Evolutionary conservation across 768 basidiomycete genomes (phyloP).

Genomic region (Mycena vulgaris): DNA sequence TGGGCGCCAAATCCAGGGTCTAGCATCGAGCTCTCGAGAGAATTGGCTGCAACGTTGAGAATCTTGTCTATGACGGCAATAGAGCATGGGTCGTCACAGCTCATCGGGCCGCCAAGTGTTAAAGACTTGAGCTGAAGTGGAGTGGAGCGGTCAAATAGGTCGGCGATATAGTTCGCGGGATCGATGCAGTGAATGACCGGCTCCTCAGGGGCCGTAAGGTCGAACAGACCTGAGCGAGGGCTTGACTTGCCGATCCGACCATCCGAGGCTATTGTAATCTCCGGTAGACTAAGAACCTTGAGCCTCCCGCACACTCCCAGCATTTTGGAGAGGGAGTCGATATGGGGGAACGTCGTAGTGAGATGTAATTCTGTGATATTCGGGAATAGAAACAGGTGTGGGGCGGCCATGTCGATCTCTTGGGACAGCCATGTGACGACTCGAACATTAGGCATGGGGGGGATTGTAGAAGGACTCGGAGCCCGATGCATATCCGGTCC

Average conservation of each 20-base stretch:
- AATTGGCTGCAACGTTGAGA: neutral
- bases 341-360: neutral
- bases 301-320: constrained; percentile 1
- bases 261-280: neutral
- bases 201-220: neutral
- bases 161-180: neutral
- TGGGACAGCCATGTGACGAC: neutral
- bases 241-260: neutral
- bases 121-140: neutral
- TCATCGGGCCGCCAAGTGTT: neutral
- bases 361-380: constrained; percentile 5
- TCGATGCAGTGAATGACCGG: neutral
- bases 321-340: neutral
- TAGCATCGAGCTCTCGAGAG: neutral
- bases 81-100: neutral
- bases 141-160: neutral
- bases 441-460: neutral
- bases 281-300: neutral
- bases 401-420: neutral
- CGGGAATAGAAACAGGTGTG: constrained; percentile 5
- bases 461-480: neutral
- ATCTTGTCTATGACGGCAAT: neutral
- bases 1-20: neutral
- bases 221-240: neutral
- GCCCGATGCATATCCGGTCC: neutral